Conservation (phyloP, 148 eudicot genomes). For the Suaeda aralocaspica region DNA sequence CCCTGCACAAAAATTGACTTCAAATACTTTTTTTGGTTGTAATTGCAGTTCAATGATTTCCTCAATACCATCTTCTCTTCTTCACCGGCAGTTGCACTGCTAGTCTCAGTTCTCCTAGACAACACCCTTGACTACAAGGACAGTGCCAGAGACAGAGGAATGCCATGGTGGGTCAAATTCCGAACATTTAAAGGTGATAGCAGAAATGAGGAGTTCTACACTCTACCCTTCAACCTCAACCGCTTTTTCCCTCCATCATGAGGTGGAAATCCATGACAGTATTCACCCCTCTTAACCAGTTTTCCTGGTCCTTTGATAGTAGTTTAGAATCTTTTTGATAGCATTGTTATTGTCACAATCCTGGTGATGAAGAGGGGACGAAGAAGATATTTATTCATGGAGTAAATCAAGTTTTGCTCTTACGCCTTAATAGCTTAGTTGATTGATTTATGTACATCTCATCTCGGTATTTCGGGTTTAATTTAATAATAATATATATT, state of each 20-base stretch:
- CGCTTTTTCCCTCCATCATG: constrained; percentile 94
- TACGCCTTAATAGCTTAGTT: constrained; percentile 1
- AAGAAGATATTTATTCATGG: neutral
- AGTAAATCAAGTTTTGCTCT: constrained; percentile 33
- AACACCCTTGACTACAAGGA: constrained; percentile 91
- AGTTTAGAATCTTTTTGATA: neutral
- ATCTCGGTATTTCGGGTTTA: constrained; percentile 29
- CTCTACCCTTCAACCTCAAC: constrained; percentile 91
- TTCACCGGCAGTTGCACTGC: constrained; percentile 82
- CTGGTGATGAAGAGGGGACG: constrained; percentile 24
- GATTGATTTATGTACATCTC: constrained; percentile 28
- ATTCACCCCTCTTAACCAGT: neutral
- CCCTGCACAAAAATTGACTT: neutral
- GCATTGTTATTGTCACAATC: constrained; percentile 29
- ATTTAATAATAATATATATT: constrained; percentile 21
- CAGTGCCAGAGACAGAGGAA: constrained; percentile 84
- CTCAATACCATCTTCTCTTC: constrained; percentile 85
- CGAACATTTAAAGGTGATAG: constrained; percentile 92
- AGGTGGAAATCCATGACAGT: neutral
- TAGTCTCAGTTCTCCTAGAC: constrained; percentile 82
- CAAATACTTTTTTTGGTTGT: neutral
- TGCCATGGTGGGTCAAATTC: constrained; percentile 99
- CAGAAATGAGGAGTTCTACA: constrained; percentile 91
- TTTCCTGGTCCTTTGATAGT: neutral
- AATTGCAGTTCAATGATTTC: constrained; percentile 88